phyloP scores from a whole-genome alignment of 2,329 filamentous ascomycete species.

The Teratosphaeria epicoccoides region DNA sequence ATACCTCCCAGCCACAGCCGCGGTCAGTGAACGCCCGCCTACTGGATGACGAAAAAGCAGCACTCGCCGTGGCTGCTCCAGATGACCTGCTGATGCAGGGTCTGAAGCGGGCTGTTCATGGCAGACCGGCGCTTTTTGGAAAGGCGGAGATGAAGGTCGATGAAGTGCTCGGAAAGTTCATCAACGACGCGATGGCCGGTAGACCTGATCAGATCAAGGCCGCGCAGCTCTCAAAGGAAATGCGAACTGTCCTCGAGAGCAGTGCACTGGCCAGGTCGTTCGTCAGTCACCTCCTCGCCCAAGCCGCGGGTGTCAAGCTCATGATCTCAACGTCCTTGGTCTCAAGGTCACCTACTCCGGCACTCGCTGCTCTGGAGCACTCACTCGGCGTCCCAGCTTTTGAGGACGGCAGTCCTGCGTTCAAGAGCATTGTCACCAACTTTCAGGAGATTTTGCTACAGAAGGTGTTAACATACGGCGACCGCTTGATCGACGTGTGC shows the following conservation, averaged over 20 bases:
- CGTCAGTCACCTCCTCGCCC: background rate
- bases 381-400: background rate
- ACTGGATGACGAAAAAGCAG: background rate
- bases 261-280: background rate
- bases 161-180: background rate
- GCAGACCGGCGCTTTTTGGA: background rate
- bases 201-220: background rate
- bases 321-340: background rate
- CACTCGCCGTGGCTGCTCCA: background rate
- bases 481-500: background rate
- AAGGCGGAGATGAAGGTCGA: background rate
- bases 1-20: background rate
- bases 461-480: background rate
- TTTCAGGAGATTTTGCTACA: background rate
- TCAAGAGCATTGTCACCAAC: background rate
- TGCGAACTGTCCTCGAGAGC: background rate
- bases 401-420: background rate
- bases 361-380: background rate
- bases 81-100: background rate
- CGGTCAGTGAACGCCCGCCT: background rate
- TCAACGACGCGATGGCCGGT: background rate
- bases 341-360: background rate
- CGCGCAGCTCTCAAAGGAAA: background rate
- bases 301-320: background rate
- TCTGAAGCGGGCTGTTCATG: background rate